Percentiles rank a stretch among this genome's conserved stretches.
phyloP scores from a whole-genome alignment of 1,284 basidiomycete genomes.

The Cryptococcus jaspeensis region DNA sequence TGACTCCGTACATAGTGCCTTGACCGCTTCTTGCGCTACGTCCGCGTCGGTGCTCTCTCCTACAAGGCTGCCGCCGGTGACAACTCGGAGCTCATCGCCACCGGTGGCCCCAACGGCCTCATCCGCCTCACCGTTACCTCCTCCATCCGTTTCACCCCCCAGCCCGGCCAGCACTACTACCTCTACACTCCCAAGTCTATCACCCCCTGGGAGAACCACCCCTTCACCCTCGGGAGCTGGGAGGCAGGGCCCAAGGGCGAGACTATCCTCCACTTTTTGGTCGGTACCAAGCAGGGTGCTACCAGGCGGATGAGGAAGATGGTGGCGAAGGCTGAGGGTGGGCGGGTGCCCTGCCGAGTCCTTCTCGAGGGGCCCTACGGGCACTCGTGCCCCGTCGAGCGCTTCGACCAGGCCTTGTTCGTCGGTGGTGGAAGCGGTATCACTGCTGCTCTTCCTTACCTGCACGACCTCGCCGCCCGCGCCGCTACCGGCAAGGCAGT shows the following conservation, averaged over 20 bases:
- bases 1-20: slow-evolving; percentile 15
- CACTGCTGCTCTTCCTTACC: slow-evolving; percentile 32
- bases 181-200: slow-evolving; percentile 26
- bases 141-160: slow-evolving; percentile 17
- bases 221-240: slow-evolving; percentile 32
- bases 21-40: slow-evolving; percentile 30
- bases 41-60: slow-evolving; percentile 25
- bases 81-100: slow-evolving; percentile 21
- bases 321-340: background rate
- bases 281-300: slow-evolving; percentile 24
- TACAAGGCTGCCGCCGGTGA: slow-evolving; percentile 14
- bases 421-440: slow-evolving; percentile 39
- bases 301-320: slow-evolving; percentile 20
- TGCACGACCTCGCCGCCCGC: slow-evolving; percentile 11
- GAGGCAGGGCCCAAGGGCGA: slow-evolving; percentile 1
- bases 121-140: slow-evolving; percentile 29
- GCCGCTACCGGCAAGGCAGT: background rate
- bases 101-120: slow-evolving; percentile 18
- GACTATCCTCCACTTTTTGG: slow-evolving; percentile 26
- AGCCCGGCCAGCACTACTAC: slow-evolving; percentile 34
- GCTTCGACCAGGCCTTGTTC: slow-evolving; percentile 27
- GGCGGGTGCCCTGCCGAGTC: slow-evolving; percentile 7
- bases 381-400: slow-evolving; percentile 15
- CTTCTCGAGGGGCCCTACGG: slow-evolving; percentile 43
- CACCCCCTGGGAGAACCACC: slow-evolving; percentile 37